Evolutionary conservation across 1,284 basidiomycete genomes (phyloP), one percentile per base, ranked within the genome.

Genomic region (Lentinula novae-zelandiae): DNA sequence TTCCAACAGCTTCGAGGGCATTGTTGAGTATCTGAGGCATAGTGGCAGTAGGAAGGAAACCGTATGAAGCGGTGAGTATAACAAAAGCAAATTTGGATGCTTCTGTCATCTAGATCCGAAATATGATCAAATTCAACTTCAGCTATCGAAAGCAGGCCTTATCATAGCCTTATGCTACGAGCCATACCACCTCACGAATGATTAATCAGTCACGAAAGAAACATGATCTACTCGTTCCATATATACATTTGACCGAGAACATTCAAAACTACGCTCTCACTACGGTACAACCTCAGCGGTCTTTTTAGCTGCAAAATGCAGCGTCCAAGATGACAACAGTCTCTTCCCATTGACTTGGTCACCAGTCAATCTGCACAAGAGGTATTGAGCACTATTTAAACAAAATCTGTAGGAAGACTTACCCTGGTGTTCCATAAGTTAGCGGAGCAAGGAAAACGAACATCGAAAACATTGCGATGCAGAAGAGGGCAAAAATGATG

Each of bases 381-480:
- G 64, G 59, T 64, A 27, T 39, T 55, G 27, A 64, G 12, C 48
- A 59, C 72, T 57, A 70, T 63, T 50, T 57, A 34, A 50, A 10
- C 7, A n/a, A 60, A 3, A 31, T n/a, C 38, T 60, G 31, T 57
- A 63, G 27, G 20, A 22, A 44, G 53, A 82, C 90, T 70, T 76
- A 95, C 93, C 93, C 91, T 65, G 93, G 90, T 31, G 90, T 90
- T 53, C 95, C 96, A 72, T 96, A 98, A 9, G 95, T 97, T 68
- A 98, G 77, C 42, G 95, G 95, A 27, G 90, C 82, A 58, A 95
- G 78, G 79, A 85, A 97, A 50, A 84, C 66, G 67, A 89, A 94
- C 76, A 89, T 81, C 48, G 76, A 76, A 62, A 95, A 81, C 73
- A 95, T 76, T 42, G 81, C 65, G 46, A 92, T 64, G 58, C 82